phyloP scores from a whole-genome alignment of 129 eudicot species.

The Ambrosia trifida region DNA sequence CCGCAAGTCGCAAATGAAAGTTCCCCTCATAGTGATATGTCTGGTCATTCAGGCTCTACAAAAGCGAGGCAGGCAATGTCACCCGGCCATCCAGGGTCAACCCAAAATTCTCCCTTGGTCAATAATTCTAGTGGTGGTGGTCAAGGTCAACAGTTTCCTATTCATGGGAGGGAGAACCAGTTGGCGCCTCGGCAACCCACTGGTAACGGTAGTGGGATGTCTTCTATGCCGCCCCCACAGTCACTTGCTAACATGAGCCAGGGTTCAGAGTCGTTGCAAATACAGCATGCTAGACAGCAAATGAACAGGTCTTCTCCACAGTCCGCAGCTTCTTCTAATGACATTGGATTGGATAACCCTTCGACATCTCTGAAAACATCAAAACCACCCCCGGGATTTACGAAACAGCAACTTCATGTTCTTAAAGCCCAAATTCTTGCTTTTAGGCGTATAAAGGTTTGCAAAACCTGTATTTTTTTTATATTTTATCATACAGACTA shows the following conservation, averaged over 20 bases:
- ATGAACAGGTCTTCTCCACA: slow-evolving; percentile 60
- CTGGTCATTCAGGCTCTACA: slow-evolving; percentile 75
- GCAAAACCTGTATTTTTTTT: slow-evolving; percentile 14
- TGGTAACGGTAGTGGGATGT: slow-evolving; percentile 57
- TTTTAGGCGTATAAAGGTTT: slow-evolving; percentile 91
- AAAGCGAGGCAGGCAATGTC: slow-evolving; percentile 65
- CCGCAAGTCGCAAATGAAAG: slow-evolving; percentile 68
- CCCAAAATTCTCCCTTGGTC: slow-evolving; percentile 38
- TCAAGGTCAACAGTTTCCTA: slow-evolving; percentile 55
- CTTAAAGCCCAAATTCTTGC: slow-evolving; percentile 99
- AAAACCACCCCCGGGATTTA: slow-evolving; percentile 49
- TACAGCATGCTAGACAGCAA: slow-evolving; percentile 58
- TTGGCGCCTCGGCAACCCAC: slow-evolving; percentile 59
- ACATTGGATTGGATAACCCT: slow-evolving; percentile 44
- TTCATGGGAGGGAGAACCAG: slow-evolving; percentile 60
- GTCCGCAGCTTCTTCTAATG: slow-evolving; percentile 52
- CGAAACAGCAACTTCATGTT: slow-evolving; percentile 88
- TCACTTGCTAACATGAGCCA: slow-evolving; percentile 69
- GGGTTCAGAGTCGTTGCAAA: slow-evolving; percentile 65
- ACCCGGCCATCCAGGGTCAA: slow-evolving; percentile 47
- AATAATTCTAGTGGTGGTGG: slow-evolving; percentile 44
- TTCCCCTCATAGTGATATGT: slow-evolving; percentile 73
- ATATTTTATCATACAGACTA: not conserved
- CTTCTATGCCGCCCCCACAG: slow-evolving; percentile 63
- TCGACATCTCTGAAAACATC: slow-evolving; percentile 50